phyloP scores from a whole-genome alignment of 345 rosid species.

The Eucalyptus decipiens region DNA sequence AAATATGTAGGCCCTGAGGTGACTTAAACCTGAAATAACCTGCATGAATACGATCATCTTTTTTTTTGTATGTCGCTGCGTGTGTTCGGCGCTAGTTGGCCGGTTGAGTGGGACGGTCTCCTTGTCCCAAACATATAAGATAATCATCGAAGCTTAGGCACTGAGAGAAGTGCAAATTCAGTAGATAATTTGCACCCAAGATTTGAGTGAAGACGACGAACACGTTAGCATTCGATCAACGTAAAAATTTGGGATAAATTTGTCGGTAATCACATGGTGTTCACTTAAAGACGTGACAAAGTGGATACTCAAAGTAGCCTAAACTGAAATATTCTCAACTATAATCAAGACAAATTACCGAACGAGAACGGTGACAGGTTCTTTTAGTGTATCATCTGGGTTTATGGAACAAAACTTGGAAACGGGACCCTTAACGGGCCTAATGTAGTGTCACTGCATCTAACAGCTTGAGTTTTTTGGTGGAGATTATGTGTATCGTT shows the following conservation, averaged over 20 bases:
- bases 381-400: background rate
- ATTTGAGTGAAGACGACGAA: background rate
- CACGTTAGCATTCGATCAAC: background rate
- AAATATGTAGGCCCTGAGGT: background rate
- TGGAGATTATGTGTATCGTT: background rate
- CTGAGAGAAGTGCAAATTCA: background rate
- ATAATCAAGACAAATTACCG: background rate
- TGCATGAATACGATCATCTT: background rate
- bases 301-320: background rate
- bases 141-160: background rate
- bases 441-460: background rate
- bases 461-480: too few relatives aligned
- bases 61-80: background rate
- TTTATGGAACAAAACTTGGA: background rate
- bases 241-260: background rate
- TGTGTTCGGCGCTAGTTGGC: background rate
- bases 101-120: background rate
- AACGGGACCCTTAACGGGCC: background rate
- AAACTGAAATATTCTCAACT: background rate
- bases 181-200: background rate
- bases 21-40: background rate
- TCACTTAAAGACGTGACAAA: background rate
- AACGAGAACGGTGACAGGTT: background rate
- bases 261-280: background rate
- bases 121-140: background rate